phyloP scores from a whole-genome alignment of 805 yeast species.

The Starmerella stigmatis region DNA sequence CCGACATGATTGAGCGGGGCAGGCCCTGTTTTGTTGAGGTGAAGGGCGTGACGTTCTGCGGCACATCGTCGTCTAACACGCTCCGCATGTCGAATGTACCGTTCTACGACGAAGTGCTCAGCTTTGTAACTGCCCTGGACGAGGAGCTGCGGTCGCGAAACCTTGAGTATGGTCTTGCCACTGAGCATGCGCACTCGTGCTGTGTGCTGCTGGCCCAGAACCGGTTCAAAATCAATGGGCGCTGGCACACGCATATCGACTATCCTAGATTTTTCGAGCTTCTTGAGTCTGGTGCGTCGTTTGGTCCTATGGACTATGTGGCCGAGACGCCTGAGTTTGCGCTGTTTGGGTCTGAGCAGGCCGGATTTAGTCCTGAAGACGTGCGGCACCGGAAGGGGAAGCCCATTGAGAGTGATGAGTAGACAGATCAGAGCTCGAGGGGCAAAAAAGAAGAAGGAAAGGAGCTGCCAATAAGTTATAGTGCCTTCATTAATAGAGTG shows the following conservation, averaged over 20 bases:
- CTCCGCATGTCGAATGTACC: constrained; percentile 94
- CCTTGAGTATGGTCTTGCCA: constrained; percentile 69
- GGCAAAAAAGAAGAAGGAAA: no score
- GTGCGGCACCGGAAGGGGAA: constrained; percentile 37
- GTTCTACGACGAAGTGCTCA: constrained; percentile 78
- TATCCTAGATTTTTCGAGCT: constrained; percentile 66
- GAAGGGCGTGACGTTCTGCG: constrained; percentile 93
- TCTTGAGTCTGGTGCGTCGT: constrained; percentile 52
- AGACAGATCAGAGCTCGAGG: neutral
- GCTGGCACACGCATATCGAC: constrained; percentile 85
- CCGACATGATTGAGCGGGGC: constrained; percentile 74
- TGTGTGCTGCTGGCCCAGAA: constrained; percentile 75
- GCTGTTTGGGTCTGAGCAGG: constrained; percentile 70
- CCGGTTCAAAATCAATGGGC: constrained; percentile 56
- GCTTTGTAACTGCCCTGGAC: constrained; percentile 56
- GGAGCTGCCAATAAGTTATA: no score
- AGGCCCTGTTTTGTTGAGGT: constrained; percentile 81
- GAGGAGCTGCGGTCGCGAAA: constrained; percentile 56
- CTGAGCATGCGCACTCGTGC: constrained; percentile 93
- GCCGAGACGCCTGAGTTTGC: constrained; percentile 87
- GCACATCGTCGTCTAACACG: constrained; percentile 82
- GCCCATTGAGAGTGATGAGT: constrained; percentile 25
- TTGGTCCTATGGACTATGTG: constrained; percentile 70
- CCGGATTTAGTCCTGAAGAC: constrained; percentile 86
- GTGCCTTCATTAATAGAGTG: no score